A percentile compares a stretch with the other conserved stretches of the same genome.
Conservation (phyloP, 2,329 filamentous ascomycete genomes). For the Tolypocladium capitatum region DNA sequence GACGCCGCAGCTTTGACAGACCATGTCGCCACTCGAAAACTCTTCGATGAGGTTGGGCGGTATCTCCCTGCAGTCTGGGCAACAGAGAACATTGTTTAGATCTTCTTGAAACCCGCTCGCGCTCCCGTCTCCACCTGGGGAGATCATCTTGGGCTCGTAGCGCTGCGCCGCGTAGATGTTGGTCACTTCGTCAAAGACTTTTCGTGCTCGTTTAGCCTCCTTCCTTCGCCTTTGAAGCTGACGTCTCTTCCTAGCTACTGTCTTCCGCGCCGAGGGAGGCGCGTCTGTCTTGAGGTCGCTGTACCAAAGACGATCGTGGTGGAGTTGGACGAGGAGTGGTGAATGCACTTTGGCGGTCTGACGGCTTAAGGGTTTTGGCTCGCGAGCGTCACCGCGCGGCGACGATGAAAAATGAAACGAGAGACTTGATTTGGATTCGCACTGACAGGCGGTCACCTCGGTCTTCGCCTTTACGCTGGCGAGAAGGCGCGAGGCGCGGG, state of each 20-base stretch:
- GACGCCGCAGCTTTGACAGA: conserved; percentile 82
- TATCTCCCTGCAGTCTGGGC: conserved; percentile 78
- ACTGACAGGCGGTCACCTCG: not conserved
- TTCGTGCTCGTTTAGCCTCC: conserved; percentile 21
- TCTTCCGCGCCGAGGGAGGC: conserved; percentile 8
- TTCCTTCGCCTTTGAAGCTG: conserved; percentile 19
- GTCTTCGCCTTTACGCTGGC: not conserved
- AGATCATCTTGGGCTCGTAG: conserved; percentile 33
- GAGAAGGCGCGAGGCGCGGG: not conserved
- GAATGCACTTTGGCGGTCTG: conserved; percentile 55
- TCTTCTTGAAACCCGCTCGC: conserved; percentile 57
- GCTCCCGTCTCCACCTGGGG: conserved; percentile 19
- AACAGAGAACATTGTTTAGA: conserved; percentile 72
- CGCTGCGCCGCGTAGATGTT: conserved; percentile 30
- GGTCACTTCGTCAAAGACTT: conserved; percentile 25
- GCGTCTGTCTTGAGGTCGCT: conserved; percentile 10
- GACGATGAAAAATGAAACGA: not conserved
- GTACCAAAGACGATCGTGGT: conserved; percentile 28
- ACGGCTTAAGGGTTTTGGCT: not conserved
- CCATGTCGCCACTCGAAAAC: conserved; percentile 81
- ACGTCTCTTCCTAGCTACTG: conserved; percentile 18
- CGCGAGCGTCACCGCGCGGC: not conserved
- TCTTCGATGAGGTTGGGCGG: conserved; percentile 93
- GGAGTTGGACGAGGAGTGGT: conserved; percentile 51
- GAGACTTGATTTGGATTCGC: not conserved